These are phyloP conservation scores for Arthroderma uncinatum DNA, from an alignment of 2,329 filamentous ascomycete species.

Conservation along the genomic window DNA sequence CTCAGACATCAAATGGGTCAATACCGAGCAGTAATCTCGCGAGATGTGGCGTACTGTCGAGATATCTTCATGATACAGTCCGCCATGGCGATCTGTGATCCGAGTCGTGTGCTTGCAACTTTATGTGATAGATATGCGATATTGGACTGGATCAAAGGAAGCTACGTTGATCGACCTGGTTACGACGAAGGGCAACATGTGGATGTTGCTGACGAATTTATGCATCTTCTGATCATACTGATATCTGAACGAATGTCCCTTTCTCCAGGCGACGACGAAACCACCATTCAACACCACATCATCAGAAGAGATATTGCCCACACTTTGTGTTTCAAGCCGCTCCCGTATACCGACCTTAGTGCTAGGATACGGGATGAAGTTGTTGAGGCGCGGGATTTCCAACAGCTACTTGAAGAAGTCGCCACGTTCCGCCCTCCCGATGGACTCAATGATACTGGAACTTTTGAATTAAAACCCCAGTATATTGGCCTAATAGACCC, in stretches of 20 bases:
- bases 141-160: slow-evolving; percentile 72
- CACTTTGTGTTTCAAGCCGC: slow-evolving; percentile 87
- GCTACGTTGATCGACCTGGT: slow-evolving; percentile 61
- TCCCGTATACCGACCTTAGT: slow-evolving; percentile 87
- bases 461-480: slow-evolving; percentile 80
- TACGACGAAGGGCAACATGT: slow-evolving; percentile 82
- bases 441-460: slow-evolving; percentile 82
- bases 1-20: slow-evolving; percentile 89
- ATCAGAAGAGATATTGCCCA: slow-evolving; percentile 87
- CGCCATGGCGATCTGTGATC: slow-evolving; percentile 74
- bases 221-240: slow-evolving; percentile 82
- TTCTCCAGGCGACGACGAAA: slow-evolving; percentile 28
- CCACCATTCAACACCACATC: slow-evolving; percentile 50
- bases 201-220: slow-evolving; percentile 90
- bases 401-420: slow-evolving; percentile 73
- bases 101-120: slow-evolving; percentile 71
- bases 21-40: slow-evolving; percentile 76
- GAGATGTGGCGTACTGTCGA: slow-evolving; percentile 86
- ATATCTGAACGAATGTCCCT: slow-evolving; percentile 80
- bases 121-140: slow-evolving; percentile 88
- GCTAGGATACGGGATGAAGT: slow-evolving; percentile 78
- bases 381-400: slow-evolving; percentile 79
- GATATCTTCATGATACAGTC: slow-evolving; percentile 92
- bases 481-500: slow-evolving; percentile 84
- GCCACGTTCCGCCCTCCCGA: slow-evolving; percentile 83